Conservation (phyloP, 805 yeast species). For the Yarrowia sp. region DNA sequence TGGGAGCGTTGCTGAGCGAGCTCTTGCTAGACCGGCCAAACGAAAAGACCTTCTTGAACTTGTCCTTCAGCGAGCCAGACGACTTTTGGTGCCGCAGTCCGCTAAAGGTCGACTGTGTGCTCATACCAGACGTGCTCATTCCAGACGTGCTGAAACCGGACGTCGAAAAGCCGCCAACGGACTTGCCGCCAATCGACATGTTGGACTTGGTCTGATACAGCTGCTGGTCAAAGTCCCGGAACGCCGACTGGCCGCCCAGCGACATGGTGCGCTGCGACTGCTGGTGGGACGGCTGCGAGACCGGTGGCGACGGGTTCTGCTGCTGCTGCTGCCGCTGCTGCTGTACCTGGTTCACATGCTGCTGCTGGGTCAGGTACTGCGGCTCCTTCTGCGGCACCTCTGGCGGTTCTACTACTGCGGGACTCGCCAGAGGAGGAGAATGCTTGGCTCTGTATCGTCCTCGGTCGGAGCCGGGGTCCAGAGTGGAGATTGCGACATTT, state of each 20-base stretch:
- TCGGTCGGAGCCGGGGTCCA: neutral
- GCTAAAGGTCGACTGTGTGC: neutral
- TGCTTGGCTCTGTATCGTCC: constrained; percentile 15
- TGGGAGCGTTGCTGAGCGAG: neutral
- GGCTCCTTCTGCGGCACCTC: neutral
- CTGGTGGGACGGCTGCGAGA: neutral
- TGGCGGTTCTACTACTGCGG: neutral
- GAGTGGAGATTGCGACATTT: neutral
- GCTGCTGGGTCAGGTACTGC: neutral
- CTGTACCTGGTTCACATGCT: neutral
- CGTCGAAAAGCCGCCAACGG: neutral
- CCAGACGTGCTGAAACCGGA: neutral
- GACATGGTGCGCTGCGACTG: constrained; percentile 19
- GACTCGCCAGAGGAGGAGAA: neutral
- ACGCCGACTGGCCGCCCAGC: neutral
- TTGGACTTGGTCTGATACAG: constrained; percentile 3
- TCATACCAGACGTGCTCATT: constrained; percentile 12
- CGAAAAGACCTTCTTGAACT: constrained; percentile 16
- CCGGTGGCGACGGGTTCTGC: neutral
- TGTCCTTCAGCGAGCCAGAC: neutral
- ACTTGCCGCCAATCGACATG: constrained; percentile 19
- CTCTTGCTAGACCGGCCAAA: neutral
- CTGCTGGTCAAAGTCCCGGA: constrained; percentile 8
- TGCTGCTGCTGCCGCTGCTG: neutral
- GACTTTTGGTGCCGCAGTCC: constrained; percentile 13